Conservation (phyloP, 345 rosid species). For the Mallotus nudiflorus region DNA sequence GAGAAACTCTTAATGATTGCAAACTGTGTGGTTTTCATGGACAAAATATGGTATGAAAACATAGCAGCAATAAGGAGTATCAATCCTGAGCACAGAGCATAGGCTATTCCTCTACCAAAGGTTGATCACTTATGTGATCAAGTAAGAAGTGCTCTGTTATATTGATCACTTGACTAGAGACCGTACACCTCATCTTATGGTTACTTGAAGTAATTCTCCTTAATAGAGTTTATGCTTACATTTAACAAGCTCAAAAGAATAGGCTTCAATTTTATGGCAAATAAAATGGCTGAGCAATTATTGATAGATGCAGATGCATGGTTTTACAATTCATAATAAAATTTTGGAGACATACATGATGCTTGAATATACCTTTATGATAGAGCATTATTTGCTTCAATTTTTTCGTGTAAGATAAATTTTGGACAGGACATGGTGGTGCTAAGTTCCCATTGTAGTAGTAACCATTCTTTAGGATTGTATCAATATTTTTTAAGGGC, state of each 20-base stretch:
- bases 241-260: not conserved
- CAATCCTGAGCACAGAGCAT: no score
- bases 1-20: no score
- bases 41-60: no score
- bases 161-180: no score
- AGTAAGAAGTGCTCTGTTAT: no score
- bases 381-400: conserved; percentile 55
- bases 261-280: not conserved
- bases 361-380: conserved; percentile 54
- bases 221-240: not conserved
- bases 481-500: conserved; percentile 35
- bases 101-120: no score
- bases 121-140: no score
- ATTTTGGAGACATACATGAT: conserved; percentile 44
- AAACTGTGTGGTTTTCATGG: no score
- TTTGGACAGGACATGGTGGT: conserved; percentile 21
- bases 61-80: no score
- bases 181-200: no score
- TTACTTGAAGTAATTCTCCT: not conserved
- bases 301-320: not conserved
- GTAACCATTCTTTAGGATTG: conserved; percentile 25
- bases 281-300: not conserved
- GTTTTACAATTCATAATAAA: not conserved
- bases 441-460: conserved; percentile 31
- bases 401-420: conserved; percentile 34